phyloP scores from a whole-genome alignment of 1,139 yeast species.

The Sugiyamaella sp. region DNA sequence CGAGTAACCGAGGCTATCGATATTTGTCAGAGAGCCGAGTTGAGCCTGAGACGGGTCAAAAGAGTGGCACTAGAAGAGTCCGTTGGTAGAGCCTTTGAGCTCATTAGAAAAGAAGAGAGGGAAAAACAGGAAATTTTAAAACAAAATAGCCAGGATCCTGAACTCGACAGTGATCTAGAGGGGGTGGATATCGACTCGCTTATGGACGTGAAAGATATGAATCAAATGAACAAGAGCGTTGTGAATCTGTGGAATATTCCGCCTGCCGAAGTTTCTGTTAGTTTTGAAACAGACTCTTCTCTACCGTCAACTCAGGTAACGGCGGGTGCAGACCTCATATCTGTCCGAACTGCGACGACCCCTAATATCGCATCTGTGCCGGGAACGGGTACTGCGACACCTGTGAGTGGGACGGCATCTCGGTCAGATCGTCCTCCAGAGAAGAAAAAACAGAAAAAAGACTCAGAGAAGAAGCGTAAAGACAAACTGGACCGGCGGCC shows the following conservation, averaged over 20 bases:
- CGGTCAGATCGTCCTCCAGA: conserved; percentile 22
- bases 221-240: conserved; percentile 74
- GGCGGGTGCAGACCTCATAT: conserved; percentile 21
- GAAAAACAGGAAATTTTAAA: conserved; percentile 41
- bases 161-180: conserved; percentile 48
- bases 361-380: conserved; percentile 19
- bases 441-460: conserved; percentile 27
- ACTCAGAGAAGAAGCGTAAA: conserved; percentile 33
- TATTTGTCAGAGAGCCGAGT: conserved; percentile 32
- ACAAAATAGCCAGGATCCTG: conserved; percentile 31
- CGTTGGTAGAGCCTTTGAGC: conserved; percentile 55
- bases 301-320: conserved; percentile 18
- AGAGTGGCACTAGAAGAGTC: conserved; percentile 58
- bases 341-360: conserved; percentile 22
- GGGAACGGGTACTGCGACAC: conserved; percentile 17
- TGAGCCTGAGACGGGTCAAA: conserved; percentile 62
- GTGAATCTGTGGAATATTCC: conserved; percentile 65
- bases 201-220: conserved; percentile 56
- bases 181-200: conserved; percentile 50
- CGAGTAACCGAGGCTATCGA: conserved; percentile 30
- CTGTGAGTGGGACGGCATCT: conserved; percentile 9
- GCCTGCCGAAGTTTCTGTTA: conserved; percentile 18
- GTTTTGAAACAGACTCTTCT: conserved; percentile 20
- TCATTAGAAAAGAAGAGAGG: conserved; percentile 46
- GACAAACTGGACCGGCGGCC: conserved; percentile 28